phyloP scores from a whole-genome alignment of 305 asterid species.

The Fraxinus albicans region DNA sequence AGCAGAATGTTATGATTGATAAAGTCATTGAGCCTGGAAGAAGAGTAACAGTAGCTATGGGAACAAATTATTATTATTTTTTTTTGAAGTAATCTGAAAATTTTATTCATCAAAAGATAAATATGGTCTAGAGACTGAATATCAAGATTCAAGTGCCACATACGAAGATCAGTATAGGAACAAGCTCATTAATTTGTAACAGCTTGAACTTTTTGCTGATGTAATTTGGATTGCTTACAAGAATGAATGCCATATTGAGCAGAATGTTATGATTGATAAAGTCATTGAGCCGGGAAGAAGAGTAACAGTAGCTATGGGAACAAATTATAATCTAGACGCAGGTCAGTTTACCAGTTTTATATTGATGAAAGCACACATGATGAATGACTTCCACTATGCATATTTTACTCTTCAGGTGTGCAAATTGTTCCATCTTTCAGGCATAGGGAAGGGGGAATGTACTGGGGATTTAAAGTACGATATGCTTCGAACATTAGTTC shows the following conservation, averaged over 20 bases:
- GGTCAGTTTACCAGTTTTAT: slow-evolving; percentile 41
- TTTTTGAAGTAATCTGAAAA: too few species aligned
- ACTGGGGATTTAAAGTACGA: slow-evolving; percentile 91
- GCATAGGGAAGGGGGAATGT: slow-evolving; percentile 82
- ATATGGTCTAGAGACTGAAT: background rate
- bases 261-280: slow-evolving; percentile 67
- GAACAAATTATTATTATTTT: slow-evolving; percentile 30
- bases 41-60: slow-evolving; percentile 95
- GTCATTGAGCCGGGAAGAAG: slow-evolving; percentile 79
- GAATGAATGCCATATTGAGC: slow-evolving; percentile 32
- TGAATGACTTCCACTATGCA: slow-evolving; percentile 2
- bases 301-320: slow-evolving; percentile 92
- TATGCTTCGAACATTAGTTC: slow-evolving; percentile 86
- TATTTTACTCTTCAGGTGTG: slow-evolving; percentile 51
- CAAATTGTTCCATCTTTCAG: slow-evolving; percentile 75
- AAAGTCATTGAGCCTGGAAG: slow-evolving; percentile 73
- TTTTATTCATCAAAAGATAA: too few species aligned
- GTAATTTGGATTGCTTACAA: slow-evolving; percentile 8
- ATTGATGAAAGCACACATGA: background rate
- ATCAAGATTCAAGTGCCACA: background rate
- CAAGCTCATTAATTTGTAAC: background rate
- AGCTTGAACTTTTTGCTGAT: background rate
- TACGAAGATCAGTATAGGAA: background rate
- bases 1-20: slow-evolving; percentile 70
- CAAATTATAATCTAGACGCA: slow-evolving; percentile 49